Evolutionary conservation across 768 basidiomycete genomes (phyloP).

Genomic region (Saitozyma podzolica): DNA sequence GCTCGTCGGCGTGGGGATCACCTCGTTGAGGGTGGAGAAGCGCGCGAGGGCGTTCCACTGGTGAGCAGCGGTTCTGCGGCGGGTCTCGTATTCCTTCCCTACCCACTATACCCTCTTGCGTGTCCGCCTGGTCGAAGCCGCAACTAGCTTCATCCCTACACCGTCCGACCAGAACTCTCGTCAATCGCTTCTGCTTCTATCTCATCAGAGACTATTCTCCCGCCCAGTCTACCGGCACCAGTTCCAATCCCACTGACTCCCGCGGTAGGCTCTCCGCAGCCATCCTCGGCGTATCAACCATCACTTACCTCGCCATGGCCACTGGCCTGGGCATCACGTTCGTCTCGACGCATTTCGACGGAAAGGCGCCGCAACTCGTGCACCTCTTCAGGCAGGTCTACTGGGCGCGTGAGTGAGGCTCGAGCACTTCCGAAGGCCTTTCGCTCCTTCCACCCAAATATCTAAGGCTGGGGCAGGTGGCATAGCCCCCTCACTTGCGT

Average conservation of each 20-base stretch:
- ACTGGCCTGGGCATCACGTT: constrained; percentile 40
- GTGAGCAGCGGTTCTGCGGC: constrained; percentile 13
- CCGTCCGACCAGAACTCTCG: too few species aligned
- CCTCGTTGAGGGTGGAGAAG: constrained; percentile 45
- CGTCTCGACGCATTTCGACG: constrained; percentile 37
- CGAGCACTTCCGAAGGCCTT: background rate
- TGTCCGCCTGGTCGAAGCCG: background rate
- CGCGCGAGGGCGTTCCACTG: constrained; percentile 48
- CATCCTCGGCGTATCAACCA: constrained; percentile 46
- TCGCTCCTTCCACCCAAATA: background rate
- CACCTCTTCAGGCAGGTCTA: constrained; percentile 43
- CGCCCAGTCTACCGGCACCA: background rate
- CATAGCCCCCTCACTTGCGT: too few species aligned
- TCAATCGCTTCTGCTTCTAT: too few species aligned
- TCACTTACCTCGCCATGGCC: constrained; percentile 51
- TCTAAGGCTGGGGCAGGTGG: too few species aligned
- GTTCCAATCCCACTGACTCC: background rate
- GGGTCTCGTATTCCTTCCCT: background rate
- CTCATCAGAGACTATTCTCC: background rate
- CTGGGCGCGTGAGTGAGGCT: constrained; percentile 35
- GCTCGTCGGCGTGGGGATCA: constrained; percentile 31
- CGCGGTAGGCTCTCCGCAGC: constrained; percentile 35
- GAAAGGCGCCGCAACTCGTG: constrained; percentile 21
- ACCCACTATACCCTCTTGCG: background rate
- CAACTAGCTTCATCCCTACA: too few species aligned